Base-by-base conservation (phyloP, 1,284 basidiomycete genomes). In the Ganoderma resinaceum region DNA sequence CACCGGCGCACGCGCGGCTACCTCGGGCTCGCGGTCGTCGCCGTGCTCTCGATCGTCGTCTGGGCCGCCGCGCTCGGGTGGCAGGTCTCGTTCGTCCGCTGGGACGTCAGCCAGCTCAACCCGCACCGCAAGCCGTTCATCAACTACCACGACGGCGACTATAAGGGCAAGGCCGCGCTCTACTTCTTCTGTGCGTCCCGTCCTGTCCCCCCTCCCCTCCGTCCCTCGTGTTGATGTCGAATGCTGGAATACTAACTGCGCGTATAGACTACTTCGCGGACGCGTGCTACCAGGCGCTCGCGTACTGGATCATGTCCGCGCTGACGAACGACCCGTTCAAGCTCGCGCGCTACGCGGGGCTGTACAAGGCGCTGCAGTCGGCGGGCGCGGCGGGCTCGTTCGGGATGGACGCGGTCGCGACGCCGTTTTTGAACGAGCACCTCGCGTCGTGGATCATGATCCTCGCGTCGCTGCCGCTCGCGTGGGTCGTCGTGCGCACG, bases 351-450 rank as follows among this genome's bases (percentile, higher is more conserved):
- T 82, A 81, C 72, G 80, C 82, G 0, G 80, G 80, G 6, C 70
- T 80, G n/a, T 80, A 83, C 78, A 84, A 82, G 76, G 81, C 81
- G 40, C 63, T 82, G 38, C 81, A 83, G 75, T 79, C 77, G 55
- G 81, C 81, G 53, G 84, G 84, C 31, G 67, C 77, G 7, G 83
- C 79, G 43, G 84, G 78, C 49, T 81, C 79, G 33, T 86, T 82
- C 73, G 84, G 82, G 35, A 85, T 86, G 84, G 85, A 86, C 75
- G 84, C 85, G 3, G 81, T 82, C 42, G 52, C 65, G 37, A 80
- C 81, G 61, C 81, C 81, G 52, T 79, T 77, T 70, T 72, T 82
- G 43, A 82, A 82, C 74, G 81, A 82, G 71, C 75, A 78, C 70
- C 78, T 83, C 63, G 80, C 78, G 38, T 78, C 77, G 66, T 83